Conservation (phyloP, 441 rosid genomes). For the Flueggea neowawraea region DNA sequence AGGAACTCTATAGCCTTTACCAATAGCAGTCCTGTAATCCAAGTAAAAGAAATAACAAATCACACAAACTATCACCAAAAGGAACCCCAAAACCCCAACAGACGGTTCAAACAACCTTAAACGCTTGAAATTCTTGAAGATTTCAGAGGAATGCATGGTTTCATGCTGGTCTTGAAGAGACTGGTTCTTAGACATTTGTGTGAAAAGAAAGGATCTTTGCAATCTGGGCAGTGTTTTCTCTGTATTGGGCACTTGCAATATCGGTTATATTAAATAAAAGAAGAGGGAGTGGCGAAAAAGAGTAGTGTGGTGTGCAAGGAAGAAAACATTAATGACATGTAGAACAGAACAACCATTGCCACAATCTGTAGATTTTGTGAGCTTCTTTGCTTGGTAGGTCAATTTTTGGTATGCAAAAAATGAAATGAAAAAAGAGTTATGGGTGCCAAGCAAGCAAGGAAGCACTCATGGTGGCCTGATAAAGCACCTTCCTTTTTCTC, state of each 20-base stretch:
- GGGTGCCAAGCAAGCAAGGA: constrained; percentile 50
- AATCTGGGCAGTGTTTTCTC: constrained; percentile 16
- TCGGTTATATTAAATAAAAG: neutral
- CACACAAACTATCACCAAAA: constrained; percentile 55
- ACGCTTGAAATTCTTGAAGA: constrained; percentile 63
- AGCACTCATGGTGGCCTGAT: constrained; percentile 36
- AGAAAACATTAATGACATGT: constrained; percentile 25
- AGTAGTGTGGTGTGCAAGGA: constrained; percentile 24
- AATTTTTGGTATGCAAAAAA: constrained; percentile 26
- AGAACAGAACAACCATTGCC: constrained; percentile 16
- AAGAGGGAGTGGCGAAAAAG: neutral
- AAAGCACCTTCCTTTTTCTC: constrained; percentile 8
- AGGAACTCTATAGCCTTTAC: constrained; percentile 37
- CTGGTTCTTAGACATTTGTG: constrained; percentile 42
- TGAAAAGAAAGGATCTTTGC: constrained; percentile 13
- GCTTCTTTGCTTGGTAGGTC: constrained; percentile 54
- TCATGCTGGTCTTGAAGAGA: constrained; percentile 35
- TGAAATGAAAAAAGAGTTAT: constrained; percentile 4
- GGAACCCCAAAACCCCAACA: constrained; percentile 59
- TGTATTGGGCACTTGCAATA: neutral
- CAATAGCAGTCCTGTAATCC: constrained; percentile 47
- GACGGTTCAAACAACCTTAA: constrained; percentile 67
- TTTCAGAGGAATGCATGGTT: constrained; percentile 30
- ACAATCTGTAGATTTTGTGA: neutral
- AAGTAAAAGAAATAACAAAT: constrained; percentile 68